Percentiles rank a stretch among this genome's conserved stretches.
Conservation (phyloP, 2,329 filamentous ascomycete species). For the Leptographium galeiforme region DNA sequence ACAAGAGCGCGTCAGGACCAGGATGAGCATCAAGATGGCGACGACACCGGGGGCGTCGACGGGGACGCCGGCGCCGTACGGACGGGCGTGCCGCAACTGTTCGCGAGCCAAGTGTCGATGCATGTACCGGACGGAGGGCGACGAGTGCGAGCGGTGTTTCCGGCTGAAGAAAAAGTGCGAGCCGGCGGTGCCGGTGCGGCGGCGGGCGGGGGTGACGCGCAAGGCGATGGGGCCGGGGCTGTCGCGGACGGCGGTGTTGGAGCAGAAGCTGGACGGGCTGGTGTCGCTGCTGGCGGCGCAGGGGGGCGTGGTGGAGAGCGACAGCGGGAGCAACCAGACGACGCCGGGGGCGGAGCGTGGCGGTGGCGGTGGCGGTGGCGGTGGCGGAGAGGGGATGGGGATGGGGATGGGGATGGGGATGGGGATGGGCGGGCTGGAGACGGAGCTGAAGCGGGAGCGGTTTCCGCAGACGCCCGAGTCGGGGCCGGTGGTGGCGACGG, state of each 20-base stretch:
- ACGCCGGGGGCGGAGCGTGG: not conserved
- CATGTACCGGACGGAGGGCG: slow-evolving; percentile 20
- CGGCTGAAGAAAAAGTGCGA: slow-evolving; percentile 34
- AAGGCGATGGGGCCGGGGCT: slow-evolving; percentile 16
- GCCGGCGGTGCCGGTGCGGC: slow-evolving; percentile 27
- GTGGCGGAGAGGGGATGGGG: no score
- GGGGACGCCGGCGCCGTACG: slow-evolving; percentile 20
- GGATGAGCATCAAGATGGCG: not conserved
- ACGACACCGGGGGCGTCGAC: not conserved
- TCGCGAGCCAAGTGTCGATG: slow-evolving; percentile 34
- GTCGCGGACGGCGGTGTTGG: slow-evolving; percentile 27
- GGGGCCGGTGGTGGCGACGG: not conserved
- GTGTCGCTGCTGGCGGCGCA: slow-evolving; percentile 27
- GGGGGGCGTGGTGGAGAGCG: not conserved
- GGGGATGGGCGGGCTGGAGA: not conserved
- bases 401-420: no score
- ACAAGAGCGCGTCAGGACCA: not conserved
- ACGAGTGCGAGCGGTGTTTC: slow-evolving; percentile 26
- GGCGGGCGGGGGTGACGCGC: slow-evolving; percentile 20
- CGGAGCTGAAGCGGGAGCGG: not conserved
- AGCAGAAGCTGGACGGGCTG: slow-evolving; percentile 35
- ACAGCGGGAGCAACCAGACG: not conserved
- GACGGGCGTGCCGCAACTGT: slow-evolving; percentile 32
- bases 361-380: no score
- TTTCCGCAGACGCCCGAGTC: slow-evolving; percentile 6